These are phyloP conservation scores for Pythium brachiatum DNA, from an alignment of 352 stramenopile genomes.

Conservation along the genomic window DNA sequence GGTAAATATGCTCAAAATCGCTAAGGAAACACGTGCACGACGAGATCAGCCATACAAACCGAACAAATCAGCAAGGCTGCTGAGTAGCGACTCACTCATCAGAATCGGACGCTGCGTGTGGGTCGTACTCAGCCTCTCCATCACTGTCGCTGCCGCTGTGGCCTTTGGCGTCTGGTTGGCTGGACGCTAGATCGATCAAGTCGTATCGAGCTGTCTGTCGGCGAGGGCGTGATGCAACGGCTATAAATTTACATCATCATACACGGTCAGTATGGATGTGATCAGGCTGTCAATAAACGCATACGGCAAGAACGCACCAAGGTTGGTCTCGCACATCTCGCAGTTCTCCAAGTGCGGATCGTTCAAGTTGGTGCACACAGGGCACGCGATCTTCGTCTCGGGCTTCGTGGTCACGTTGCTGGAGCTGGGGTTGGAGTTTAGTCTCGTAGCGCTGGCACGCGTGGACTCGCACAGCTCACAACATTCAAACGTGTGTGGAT, in stretches of 20 bases:
- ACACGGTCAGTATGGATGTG: neutral
- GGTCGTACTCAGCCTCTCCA: conserved; percentile 6
- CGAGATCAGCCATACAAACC: neutral
- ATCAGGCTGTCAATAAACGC: neutral
- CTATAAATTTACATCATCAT: neutral
- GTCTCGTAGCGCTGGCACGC: neutral
- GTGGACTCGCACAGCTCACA: conserved; percentile 19
- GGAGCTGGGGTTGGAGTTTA: neutral
- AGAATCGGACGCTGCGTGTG: neutral
- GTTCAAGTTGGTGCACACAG: conserved; percentile 64
- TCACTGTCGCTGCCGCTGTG: neutral
- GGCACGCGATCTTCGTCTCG: conserved; percentile 2
- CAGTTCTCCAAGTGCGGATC: conserved; percentile 30
- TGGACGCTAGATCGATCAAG: conserved; percentile 7
- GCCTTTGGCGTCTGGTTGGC: conserved; percentile 17
- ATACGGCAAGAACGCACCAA: conserved; percentile 3
- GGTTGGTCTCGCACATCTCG: conserved; percentile 52
- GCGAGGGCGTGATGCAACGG: neutral
- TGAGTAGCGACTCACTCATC: neutral
- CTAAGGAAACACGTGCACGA: neutral
- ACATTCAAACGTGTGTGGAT: conserved; percentile 7
- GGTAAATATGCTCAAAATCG: conserved; percentile 16
- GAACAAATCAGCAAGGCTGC: neutral
- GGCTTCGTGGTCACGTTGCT: neutral
- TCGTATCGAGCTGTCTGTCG: conserved; percentile 3